These are phyloP conservation scores for Tricholoma matsutake DNA, from an alignment of 768 basidiomycete species.

Conservation along the genomic window DNA sequence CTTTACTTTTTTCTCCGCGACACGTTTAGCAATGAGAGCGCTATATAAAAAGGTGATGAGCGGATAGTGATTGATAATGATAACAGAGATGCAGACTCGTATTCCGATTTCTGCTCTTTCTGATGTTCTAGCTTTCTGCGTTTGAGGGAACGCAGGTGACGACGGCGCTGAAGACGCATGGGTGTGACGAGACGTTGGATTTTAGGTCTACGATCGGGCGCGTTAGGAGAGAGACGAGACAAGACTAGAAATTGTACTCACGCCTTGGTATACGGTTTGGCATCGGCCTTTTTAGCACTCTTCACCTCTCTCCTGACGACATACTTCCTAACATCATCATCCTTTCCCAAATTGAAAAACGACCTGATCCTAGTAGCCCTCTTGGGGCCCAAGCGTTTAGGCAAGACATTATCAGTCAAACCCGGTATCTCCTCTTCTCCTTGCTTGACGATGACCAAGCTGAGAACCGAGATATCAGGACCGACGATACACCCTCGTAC, in stretches of 20 bases:
- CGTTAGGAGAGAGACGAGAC: background rate
- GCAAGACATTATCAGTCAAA: constrained; percentile 87
- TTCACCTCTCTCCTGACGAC: constrained; percentile 91
- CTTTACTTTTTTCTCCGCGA: constrained; percentile 92
- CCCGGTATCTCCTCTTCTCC: constrained; percentile 89
- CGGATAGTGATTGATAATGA: background rate
- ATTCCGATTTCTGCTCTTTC: constrained; percentile 95
- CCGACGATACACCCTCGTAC: constrained; percentile 98
- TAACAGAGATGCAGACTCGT: constrained; percentile 57
- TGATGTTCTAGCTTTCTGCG: constrained; percentile 84
- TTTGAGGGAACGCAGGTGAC: constrained; percentile 87
- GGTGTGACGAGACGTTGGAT: constrained; percentile 97
- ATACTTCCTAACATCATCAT: constrained; percentile 98
- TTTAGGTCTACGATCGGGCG: constrained; percentile 66
- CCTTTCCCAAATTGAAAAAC: constrained; percentile 98
- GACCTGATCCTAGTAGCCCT: constrained; percentile 93
- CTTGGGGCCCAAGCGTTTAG: constrained; percentile 97
- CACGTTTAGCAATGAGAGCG: constrained; percentile 78
- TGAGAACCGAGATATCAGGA: constrained; percentile 93
- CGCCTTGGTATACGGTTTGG: constrained; percentile 98
- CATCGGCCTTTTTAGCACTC: constrained; percentile 82
- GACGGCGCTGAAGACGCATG: constrained; percentile 91
- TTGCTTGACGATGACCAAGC: constrained; percentile 94
- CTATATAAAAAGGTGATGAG: constrained; percentile 27
- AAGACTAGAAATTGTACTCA: constrained; percentile 39